Conservation (phyloP, 2,329 filamentous ascomycete genomes). For the Sarocladium oryzae region DNA sequence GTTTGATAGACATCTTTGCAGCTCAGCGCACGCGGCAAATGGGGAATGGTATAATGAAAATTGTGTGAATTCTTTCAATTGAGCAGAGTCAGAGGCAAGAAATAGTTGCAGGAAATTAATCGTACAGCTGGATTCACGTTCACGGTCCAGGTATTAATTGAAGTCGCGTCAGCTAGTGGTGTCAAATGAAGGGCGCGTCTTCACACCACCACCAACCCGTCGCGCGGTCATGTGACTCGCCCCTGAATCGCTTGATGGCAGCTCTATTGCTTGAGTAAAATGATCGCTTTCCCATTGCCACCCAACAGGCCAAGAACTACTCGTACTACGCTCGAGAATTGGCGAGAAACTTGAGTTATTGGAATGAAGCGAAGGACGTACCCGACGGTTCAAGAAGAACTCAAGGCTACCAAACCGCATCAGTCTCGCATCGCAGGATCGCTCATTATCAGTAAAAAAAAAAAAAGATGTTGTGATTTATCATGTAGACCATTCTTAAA, state of each 20-base stretch:
- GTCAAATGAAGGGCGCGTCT: slow-evolving; percentile 8
- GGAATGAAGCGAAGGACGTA: no score
- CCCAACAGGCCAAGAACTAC: no score
- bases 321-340: no score
- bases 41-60: not conserved
- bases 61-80: not conserved
- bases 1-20: slow-evolving; percentile 1
- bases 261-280: no score
- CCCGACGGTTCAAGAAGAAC: no score
- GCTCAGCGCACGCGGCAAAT: not conserved
- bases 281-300: no score
- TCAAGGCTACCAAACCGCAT: no score
- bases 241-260: not conserved
- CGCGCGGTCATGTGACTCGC: slow-evolving; percentile 7
- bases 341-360: no score
- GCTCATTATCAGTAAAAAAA: no score
- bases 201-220: not conserved
- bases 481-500: no score
- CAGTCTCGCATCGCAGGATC: no score
- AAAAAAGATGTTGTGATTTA: no score
- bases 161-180: not conserved
- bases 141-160: not conserved
- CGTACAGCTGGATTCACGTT: not conserved
- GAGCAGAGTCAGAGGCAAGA: not conserved
- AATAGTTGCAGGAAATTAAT: not conserved